These are phyloP conservation scores for Tricholoma matsutake DNA, from an alignment of 768 basidiomycete genomes.

Conservation along the genomic window DNA sequence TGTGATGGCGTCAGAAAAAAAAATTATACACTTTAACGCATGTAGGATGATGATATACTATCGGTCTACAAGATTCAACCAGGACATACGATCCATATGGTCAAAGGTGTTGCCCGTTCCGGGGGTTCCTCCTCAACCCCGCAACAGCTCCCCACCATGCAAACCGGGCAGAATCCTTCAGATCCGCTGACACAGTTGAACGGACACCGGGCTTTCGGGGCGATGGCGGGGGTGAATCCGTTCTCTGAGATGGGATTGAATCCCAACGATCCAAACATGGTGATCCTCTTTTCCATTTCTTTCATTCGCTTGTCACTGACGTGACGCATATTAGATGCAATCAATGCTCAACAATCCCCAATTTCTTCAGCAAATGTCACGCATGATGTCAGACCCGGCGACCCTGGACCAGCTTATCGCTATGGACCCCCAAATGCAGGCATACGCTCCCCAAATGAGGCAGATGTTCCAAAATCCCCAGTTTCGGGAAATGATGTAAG, in stretches of 20 bases:
- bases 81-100: slow-evolving; percentile 89
- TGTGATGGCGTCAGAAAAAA: slow-evolving; percentile 1
- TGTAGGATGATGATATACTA: slow-evolving; percentile 45
- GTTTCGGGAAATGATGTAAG: slow-evolving; percentile 75
- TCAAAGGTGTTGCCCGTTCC: slow-evolving; percentile 73
- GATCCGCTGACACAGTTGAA: slow-evolving; percentile 87
- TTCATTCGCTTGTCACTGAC: not conserved
- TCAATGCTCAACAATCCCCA: slow-evolving; percentile 82
- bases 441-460: slow-evolving; percentile 79
- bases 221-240: slow-evolving; percentile 86
- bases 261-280: slow-evolving; percentile 92
- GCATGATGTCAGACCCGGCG: slow-evolving; percentile 84
- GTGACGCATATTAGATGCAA: slow-evolving; percentile 52
- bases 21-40: no score
- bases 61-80: slow-evolving; percentile 89
- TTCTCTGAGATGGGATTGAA: slow-evolving; percentile 92
- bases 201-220: slow-evolving; percentile 71
- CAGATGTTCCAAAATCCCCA: slow-evolving; percentile 73
- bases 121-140: slow-evolving; percentile 41
- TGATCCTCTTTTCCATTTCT: slow-evolving; percentile 30
- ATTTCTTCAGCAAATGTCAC: slow-evolving; percentile 85
- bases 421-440: slow-evolving; percentile 71
- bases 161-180: slow-evolving; percentile 84
- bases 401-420: slow-evolving; percentile 85
- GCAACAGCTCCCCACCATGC: slow-evolving; percentile 80